Conservation (phyloP, 129 eudicot species). For the Tanacetum coccineum region DNA sequence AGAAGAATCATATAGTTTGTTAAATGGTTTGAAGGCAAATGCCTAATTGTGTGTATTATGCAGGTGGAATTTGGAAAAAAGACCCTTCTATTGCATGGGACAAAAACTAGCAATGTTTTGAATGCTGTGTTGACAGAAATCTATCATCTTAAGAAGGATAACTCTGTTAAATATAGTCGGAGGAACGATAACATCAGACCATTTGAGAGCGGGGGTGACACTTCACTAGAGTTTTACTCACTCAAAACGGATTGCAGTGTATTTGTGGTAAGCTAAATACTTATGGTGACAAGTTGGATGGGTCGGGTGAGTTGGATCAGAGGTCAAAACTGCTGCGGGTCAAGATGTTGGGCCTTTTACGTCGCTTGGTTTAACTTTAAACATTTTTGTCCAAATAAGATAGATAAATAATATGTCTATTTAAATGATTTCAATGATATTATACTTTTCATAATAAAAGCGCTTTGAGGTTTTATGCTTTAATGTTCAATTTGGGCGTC, state of each 20-base stretch:
- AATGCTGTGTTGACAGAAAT: slow-evolving; percentile 74
- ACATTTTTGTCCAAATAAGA: neutral
- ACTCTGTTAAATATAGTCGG: slow-evolving; percentile 61
- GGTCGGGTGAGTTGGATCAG: too few relatives aligned
- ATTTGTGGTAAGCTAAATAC: too few relatives aligned
- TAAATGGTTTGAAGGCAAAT: neutral
- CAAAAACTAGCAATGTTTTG: slow-evolving; percentile 71
- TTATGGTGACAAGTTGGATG: too few relatives aligned
- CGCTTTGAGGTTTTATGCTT: neutral
- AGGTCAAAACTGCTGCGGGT: neutral
- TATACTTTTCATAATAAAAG: neutral
- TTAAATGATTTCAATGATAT: neutral
- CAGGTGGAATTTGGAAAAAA: slow-evolving; percentile 92
- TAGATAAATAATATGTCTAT: neutral
- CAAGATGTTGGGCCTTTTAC: too few relatives aligned
- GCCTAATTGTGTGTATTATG: neutral
- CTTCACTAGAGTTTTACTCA: slow-evolving; percentile 82
- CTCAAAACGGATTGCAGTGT: slow-evolving; percentile 52
- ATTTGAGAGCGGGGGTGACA: slow-evolving; percentile 91
- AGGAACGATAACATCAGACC: slow-evolving; percentile 86
- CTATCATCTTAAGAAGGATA: slow-evolving; percentile 80
- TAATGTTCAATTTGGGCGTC: neutral
- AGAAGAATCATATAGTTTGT: neutral
- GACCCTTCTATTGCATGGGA: slow-evolving; percentile 82
- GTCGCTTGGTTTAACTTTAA: neutral